These are phyloP conservation scores for Kentomonas sorsogonicus DNA, from an alignment of 208 protist species.

Conservation along the genomic window DNA sequence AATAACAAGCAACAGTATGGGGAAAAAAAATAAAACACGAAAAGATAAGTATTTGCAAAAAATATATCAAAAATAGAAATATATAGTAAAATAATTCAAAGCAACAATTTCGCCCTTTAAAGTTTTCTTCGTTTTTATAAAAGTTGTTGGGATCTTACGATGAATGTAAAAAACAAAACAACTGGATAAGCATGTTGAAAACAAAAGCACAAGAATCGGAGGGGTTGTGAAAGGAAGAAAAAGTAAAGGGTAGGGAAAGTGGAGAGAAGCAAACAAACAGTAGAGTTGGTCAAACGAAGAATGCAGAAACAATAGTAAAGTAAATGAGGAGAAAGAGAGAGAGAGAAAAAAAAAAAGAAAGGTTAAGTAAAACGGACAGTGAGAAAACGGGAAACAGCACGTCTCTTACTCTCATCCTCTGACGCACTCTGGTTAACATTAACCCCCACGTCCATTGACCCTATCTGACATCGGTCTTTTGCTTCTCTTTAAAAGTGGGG, in stretches of 20 bases:
- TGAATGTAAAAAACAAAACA: no score
- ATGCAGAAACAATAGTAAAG: constrained; percentile 1
- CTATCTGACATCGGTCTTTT: no score
- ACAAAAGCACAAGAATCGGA: no score
- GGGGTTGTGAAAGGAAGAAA: no score
- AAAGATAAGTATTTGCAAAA: background rate
- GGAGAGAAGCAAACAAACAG: no score
- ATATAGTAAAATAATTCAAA: constrained; percentile 1
- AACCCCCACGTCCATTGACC: no score
- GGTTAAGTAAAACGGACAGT: constrained; percentile 8
- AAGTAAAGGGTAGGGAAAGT: no score
- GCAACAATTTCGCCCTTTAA: background rate
- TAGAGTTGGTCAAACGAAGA: background rate
- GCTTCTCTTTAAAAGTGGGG: no score
- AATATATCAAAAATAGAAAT: background rate
- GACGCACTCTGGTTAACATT: no score
- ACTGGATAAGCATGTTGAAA: no score
- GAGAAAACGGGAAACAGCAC: background rate
- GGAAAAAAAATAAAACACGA: constrained; percentile 11
- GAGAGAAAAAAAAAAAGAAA: constrained; percentile 7
- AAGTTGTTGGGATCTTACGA: background rate
- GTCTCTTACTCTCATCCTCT: no score
- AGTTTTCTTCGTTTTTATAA: background rate
- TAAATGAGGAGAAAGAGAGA: constrained; percentile 14
- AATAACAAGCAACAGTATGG: background rate